Evolutionary conservation across 179 eudicot species (phyloP), one percentile per base, ranked within the genome.

Genomic region (Beta corolliflora): DNA sequence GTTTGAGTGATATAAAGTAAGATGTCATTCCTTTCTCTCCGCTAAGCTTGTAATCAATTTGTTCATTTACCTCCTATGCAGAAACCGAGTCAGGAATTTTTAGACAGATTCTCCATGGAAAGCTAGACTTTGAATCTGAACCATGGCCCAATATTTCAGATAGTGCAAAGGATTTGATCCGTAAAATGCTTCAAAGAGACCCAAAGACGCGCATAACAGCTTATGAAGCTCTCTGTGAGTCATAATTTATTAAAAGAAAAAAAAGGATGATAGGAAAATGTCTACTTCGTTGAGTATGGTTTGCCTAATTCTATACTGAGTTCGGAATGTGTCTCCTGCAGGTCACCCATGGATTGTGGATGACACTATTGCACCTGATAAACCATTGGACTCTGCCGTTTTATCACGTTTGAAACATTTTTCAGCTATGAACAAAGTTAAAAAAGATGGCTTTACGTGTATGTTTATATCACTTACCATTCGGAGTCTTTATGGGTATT

Each of bases 271-370:
- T 58, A 14, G 1, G 54, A 75, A 23, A 66, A 41, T 71, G 5
- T 71, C 4, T 52, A 21, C 41, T 71, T 73, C 11, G 3, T 60
- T 59, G 56, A 60, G 79, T 31, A 63, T 54, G 44, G 14, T 54
- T 50, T 45, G 16, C 67, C 78, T 63, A 70, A 46, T 25, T 61
- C 23, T 81, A 2, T 76, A 59, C 36, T 4, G 45, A 70, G 58
- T 65, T 48, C 48, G 46, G 79, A 56, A 73, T 80, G 59, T 70
- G 45, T 78, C 67, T 76, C 61, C 75, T 75, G 60, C 87, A 95
- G 98, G 98, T 81, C 97, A 95, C 86, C 98, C 98, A 9, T 95
- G 98, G 98, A 95, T 95, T 76, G 92, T 93, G 83, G 97, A 95
- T 84, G 98, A 93, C 84, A 92, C 81, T 60, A 83, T 94, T 80